A percentile compares a stretch with the other conserved stretches of the same genome.
Evolutionary conservation across 441 rosid species (phyloP).

Genomic region (Aquilaria agallochum): DNA sequence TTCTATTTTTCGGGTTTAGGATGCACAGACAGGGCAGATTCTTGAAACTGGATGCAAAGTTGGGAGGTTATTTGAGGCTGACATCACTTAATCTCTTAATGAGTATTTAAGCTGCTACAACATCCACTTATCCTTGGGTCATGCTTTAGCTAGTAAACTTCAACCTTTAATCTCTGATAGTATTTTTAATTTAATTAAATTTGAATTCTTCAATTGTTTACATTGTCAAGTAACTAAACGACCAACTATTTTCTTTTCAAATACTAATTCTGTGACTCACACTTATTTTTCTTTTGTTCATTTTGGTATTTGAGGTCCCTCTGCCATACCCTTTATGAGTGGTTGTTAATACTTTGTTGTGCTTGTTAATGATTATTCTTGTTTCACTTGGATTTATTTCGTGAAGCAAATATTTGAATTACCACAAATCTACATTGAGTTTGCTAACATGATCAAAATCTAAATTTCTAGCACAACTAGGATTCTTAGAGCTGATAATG

Average conservation of each 20-base stretch:
- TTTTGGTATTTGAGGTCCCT: not conserved
- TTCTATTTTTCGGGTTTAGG: too few relatives aligned
- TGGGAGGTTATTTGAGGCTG: too few relatives aligned
- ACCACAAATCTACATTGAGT: not conserved
- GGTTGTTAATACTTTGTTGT: not conserved
- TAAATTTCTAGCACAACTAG: conserved; percentile 8
- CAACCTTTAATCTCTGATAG: too few relatives aligned
- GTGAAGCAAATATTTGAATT: not conserved
- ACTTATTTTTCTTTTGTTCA: not conserved
- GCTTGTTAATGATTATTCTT: not conserved
- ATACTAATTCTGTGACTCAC: not conserved
- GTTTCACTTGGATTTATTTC: conserved; percentile 7
- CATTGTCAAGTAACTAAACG: too few relatives aligned
- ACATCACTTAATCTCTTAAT: too few relatives aligned
- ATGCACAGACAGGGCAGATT: too few relatives aligned
- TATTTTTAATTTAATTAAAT: too few relatives aligned
- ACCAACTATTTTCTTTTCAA: not conserved
- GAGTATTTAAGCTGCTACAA: too few relatives aligned
- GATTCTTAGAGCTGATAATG: conserved; percentile 2
- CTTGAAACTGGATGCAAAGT: too few relatives aligned
- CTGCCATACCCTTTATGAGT: not conserved
- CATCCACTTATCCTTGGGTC: too few relatives aligned
- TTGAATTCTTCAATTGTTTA: too few relatives aligned
- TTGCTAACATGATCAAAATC: conserved; percentile 12
- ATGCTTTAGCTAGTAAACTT: too few relatives aligned